These are phyloP conservation scores for Hanseniaspora gamundiae DNA, from an alignment of 1,139 yeast species.

Conservation along the genomic window DNA sequence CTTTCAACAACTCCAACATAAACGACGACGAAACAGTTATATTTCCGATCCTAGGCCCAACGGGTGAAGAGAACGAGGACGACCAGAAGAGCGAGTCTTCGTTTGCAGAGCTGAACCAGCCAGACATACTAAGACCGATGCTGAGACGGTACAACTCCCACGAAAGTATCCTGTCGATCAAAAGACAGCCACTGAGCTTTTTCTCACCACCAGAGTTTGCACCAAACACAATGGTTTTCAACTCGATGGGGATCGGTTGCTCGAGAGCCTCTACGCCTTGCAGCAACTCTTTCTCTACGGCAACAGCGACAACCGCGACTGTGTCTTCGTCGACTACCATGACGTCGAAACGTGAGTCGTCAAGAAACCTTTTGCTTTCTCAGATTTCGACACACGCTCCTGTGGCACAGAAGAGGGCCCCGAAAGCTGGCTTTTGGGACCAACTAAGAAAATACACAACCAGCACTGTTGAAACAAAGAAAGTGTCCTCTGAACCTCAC, in stretches of 20 bases:
- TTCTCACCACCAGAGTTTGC: not conserved
- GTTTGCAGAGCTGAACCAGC: not conserved
- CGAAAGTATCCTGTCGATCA: conserved; percentile 26
- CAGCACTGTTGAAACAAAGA: conserved; percentile 3
- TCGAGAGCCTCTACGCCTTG: conserved; percentile 1
- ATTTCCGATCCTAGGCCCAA: not conserved
- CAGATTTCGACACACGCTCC: not conserved
- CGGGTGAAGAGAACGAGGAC: conserved; percentile 1
- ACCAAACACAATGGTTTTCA: not conserved
- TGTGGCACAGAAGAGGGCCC: not conserved
- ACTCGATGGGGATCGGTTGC: not conserved
- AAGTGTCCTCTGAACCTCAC: too few species aligned
- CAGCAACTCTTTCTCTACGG: conserved; percentile 4
- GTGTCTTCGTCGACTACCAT: not conserved
- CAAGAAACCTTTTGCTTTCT: not conserved
- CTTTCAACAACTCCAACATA: not conserved
- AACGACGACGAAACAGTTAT: conserved; percentile 20
- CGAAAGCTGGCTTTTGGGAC: not conserved
- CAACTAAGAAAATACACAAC: not conserved
- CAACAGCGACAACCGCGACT: not conserved
- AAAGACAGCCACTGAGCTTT: conserved; percentile 3
- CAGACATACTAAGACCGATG: conserved; percentile 6
- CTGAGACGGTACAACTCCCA: conserved; percentile 27
- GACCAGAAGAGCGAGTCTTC: not conserved
- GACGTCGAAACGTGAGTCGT: not conserved